These are phyloP conservation scores for Diospyros kaki DNA, from an alignment of 148 eudicot species.

Conservation along the genomic window DNA sequence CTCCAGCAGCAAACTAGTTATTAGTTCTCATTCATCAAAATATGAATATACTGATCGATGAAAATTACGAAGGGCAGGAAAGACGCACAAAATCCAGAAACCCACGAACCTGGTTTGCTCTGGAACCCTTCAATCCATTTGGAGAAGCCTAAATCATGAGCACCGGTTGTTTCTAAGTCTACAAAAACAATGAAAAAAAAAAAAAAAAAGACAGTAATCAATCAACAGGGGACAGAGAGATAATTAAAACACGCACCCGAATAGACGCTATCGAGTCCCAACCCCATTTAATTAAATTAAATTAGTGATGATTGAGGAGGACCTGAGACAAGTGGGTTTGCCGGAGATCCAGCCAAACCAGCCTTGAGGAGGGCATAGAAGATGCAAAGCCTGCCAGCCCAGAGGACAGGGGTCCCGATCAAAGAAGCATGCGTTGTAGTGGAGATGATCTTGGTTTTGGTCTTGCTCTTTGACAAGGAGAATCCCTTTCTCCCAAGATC, in stretches of 20 bases:
- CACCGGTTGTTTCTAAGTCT: constrained; percentile 39
- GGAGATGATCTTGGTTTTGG: background rate
- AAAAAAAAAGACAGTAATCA: background rate
- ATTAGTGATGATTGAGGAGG: background rate
- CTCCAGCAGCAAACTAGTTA: background rate
- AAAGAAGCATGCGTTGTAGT: constrained; percentile 37
- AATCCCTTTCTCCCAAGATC: constrained; percentile 18
- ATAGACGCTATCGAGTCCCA: background rate
- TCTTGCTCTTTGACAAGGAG: constrained; percentile 8
- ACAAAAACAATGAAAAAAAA: constrained; percentile 10
- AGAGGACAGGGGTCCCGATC: constrained; percentile 64
- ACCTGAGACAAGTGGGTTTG: constrained; percentile 64
- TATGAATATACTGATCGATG: background rate
- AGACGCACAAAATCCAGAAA: constrained; percentile 1
- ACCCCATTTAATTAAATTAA: background rate
- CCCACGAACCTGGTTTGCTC: constrained; percentile 63
- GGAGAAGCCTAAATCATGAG: constrained; percentile 66
- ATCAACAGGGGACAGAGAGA: too few relatives aligned
- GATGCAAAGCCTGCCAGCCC: constrained; percentile 87
- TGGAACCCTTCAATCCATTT: constrained; percentile 71
- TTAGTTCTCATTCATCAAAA: background rate
- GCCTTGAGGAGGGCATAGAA: constrained; percentile 83
- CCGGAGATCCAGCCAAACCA: constrained; percentile 88
- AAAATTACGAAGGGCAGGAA: background rate
- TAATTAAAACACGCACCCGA: background rate